Evolutionary conservation across 768 basidiomycete species (phyloP).

Genomic region (Candolleomyces aberdarensis): DNA sequence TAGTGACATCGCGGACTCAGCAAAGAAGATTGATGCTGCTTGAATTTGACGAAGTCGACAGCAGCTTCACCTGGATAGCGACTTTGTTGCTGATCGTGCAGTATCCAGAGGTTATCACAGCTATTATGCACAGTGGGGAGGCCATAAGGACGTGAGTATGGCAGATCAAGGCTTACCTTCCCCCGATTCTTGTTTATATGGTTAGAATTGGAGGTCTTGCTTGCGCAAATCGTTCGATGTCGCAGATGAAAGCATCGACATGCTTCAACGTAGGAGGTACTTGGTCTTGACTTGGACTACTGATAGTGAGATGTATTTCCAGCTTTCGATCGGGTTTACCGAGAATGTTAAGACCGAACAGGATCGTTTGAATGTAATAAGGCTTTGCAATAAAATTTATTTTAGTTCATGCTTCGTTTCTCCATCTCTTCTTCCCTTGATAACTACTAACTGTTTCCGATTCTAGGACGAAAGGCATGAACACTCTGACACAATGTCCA

Average conservation of each 20-base stretch:
- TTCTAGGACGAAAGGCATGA: neutral
- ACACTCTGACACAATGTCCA: neutral
- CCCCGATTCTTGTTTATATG: neutral
- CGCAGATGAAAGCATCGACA: neutral
- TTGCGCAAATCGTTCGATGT: neutral
- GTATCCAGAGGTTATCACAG: neutral
- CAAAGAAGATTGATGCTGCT: neutral
- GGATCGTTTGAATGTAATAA: neutral
- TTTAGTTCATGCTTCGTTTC: neutral
- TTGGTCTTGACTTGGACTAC: neutral
- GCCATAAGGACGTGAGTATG: neutral
- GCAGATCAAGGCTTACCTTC: neutral
- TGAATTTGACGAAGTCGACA: neutral
- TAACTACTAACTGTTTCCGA: neutral
- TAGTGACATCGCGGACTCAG: neutral
- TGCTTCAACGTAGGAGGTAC: neutral
- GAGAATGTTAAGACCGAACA: neutral
- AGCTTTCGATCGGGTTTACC: neutral
- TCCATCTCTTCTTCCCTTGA: too few relatives aligned
- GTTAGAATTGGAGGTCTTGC: neutral
- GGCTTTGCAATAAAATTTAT: neutral
- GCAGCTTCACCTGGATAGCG: neutral
- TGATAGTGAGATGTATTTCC: neutral
- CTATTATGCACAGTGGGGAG: neutral
- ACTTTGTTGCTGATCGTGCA: neutral